Percentiles rank a stretch among this genome's conserved stretches.
phyloP scores from a whole-genome alignment of 2,329 filamentous ascomycete species.

The Aureobasidium sp. region DNA sequence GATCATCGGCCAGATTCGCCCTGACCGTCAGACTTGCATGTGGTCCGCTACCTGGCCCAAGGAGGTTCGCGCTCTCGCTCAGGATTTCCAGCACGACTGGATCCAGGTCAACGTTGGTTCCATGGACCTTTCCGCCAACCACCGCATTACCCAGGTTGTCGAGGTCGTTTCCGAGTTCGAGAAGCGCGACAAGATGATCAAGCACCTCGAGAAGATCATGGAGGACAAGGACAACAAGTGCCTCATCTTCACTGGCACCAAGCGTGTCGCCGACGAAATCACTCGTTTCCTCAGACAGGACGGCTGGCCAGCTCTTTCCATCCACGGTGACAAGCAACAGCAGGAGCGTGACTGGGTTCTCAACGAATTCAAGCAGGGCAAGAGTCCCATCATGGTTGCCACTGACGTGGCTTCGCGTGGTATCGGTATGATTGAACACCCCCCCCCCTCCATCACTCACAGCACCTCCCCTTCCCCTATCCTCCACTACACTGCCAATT shows the following conservation, averaged over 20 bases:
- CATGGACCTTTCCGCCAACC: constrained; percentile 90
- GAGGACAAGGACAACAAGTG: constrained; percentile 93
- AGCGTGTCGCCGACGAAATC: constrained; percentile 95
- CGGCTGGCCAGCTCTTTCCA: constrained; percentile 94
- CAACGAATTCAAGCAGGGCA: constrained; percentile 98
- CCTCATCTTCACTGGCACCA: constrained; percentile 77
- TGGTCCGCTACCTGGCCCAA: constrained; percentile 99
- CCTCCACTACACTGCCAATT: constrained; percentile 14
- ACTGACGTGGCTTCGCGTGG: constrained; percentile 99
- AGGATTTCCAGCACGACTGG: constrained; percentile 88
- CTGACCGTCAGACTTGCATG: constrained; percentile 98
- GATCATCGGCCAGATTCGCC: constrained; percentile 94
- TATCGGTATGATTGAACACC: constrained; percentile 91
- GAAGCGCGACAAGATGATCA: constrained; percentile 96
- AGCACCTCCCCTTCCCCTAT: constrained; percentile 25
- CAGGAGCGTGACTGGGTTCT: constrained; percentile 99
- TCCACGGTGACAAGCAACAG: constrained; percentile 98
- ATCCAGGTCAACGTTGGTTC: constrained; percentile 99
- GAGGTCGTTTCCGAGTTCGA: constrained; percentile 94
- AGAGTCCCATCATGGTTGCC: constrained; percentile 99
- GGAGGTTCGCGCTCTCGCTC: constrained; percentile 86
- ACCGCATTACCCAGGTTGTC: constrained; percentile 95
- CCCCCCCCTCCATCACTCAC: constrained; percentile 29
- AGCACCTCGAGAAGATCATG: constrained; percentile 97
- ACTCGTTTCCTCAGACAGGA: constrained; percentile 95